These are phyloP conservation scores for Aureobasidium sp. DNA, from an alignment of 2,329 filamentous ascomycete genomes.

Conservation along the genomic window DNA sequence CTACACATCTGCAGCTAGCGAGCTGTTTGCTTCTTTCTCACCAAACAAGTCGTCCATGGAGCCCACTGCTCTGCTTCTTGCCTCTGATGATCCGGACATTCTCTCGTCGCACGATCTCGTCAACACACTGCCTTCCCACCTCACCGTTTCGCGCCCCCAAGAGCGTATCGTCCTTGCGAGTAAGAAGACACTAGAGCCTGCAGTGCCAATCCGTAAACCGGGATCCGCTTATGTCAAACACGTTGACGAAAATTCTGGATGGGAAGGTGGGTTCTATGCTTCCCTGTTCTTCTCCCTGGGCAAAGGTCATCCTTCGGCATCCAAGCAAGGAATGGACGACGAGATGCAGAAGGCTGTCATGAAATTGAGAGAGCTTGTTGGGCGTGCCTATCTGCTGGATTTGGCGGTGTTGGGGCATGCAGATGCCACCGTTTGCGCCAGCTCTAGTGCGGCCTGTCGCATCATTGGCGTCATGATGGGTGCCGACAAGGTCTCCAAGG, in stretches of 20 bases:
- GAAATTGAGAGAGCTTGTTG: slow-evolving; percentile 63
- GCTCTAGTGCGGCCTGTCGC: slow-evolving; percentile 60
- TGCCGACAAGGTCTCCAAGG: slow-evolving; percentile 58
- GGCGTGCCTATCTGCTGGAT: slow-evolving; percentile 74
- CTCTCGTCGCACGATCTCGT: slow-evolving; percentile 59
- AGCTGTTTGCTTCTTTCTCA: slow-evolving; percentile 16
- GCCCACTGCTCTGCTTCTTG: slow-evolving; percentile 48
- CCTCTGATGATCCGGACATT: slow-evolving; percentile 74
- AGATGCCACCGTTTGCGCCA: slow-evolving; percentile 67
- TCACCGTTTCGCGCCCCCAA: slow-evolving; percentile 51
- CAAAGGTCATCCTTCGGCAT: slow-evolving; percentile 17
- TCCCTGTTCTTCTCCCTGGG: slow-evolving; percentile 76
- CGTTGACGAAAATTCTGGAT: slow-evolving; percentile 68
- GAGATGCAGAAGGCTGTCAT: slow-evolving; percentile 40
- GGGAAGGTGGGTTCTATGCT: slow-evolving; percentile 81
- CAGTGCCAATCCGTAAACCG: slow-evolving; percentile 27
- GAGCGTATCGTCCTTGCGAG: slow-evolving; percentile 67
- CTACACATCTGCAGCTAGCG: slow-evolving; percentile 54
- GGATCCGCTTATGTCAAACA: slow-evolving; percentile 53
- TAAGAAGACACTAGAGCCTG: slow-evolving; percentile 41
- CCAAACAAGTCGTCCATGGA: slow-evolving; percentile 9
- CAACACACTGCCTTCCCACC: slow-evolving; percentile 18
- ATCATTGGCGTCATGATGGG: slow-evolving; percentile 80
- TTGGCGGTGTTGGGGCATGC: slow-evolving; percentile 60
- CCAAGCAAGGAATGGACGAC: slow-evolving; percentile 18